Base-by-base conservation (phyloP, 129 eudicot species). In the Mikania micrantha region DNA sequence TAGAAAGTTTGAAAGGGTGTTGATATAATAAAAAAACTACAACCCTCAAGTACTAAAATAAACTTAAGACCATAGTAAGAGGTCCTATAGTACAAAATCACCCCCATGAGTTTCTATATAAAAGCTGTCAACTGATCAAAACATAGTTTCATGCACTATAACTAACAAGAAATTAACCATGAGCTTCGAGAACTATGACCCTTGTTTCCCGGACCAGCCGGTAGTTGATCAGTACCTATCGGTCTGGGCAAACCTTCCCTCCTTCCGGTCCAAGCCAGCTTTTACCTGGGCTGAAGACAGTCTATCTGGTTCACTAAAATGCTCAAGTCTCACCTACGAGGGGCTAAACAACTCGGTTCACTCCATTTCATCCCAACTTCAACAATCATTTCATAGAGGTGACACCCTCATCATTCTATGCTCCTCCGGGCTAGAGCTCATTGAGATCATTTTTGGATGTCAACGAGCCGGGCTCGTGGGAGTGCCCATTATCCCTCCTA, bases 171-270 rank as follows among this genome's bases (percentile, higher is more conserved):
- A 47, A 73, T n/a, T n/a, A 32, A 21, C 40, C 20, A 88, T 83
- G 88, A 77, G 74, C 53, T 35, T 32, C 60, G 96, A 89, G 42
- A 89, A 89, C 66, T 89, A 89, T 64, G 90, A 89, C 48, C 92
- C 87, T 45, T 81, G 31, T 70, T 89, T 79, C 76, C 96, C 96
- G 0, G 96, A 89, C 73, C 93, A 83, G 63, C 90, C 84, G 0
- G 96, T 85, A 54, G 96, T 89, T 4, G 96, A 89, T 76, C 87
- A 45, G 1, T 89, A 89, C 81, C 96, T 89, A 70, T 90, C 87
- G 9, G 74, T 85, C 22, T 89, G 96, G 96, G 83, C 87, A 66
- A 81, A 38, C 32, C 82, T 85, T 4, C 90, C 83, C 17, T 42
- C 83, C 31, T 83, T 83, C 56, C 70, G 79, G 57, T 69, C 83